These are phyloP conservation scores for Aspergillus latus DNA, from an alignment of 2,329 filamentous ascomycete species.

Conservation along the genomic window DNA sequence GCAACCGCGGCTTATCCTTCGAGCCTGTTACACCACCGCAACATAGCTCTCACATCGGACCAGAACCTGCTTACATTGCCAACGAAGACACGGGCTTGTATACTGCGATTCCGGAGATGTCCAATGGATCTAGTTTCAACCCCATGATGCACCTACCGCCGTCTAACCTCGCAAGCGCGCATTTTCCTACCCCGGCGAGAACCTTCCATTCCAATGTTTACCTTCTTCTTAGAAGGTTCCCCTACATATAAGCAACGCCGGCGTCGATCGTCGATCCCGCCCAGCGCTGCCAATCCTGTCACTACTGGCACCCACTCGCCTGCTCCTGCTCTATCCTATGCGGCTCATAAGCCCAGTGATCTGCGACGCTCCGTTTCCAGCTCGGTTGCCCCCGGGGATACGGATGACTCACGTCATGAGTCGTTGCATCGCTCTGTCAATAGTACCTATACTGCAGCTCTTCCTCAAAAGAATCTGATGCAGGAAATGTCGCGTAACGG, in stretches of 20 bases:
- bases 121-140: conserved; percentile 72
- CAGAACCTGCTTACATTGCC: conserved; percentile 94
- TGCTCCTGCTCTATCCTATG: conserved; percentile 50
- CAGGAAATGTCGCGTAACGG: conserved; percentile 80
- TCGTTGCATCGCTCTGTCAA: conserved; percentile 76
- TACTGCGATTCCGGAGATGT: conserved; percentile 86
- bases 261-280: conserved; percentile 87
- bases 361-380: conserved; percentile 85
- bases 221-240: conserved; percentile 94
- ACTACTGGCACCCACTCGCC: conserved; percentile 55
- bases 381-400: conserved; percentile 79
- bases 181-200: conserved; percentile 71
- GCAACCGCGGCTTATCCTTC: conserved; percentile 91
- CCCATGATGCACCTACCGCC: conserved; percentile 88
- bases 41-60: conserved; percentile 74
- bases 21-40: conserved; percentile 96
- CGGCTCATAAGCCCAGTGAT: conserved; percentile 79
- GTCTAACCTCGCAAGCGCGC: conserved; percentile 75
- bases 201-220: conserved; percentile 76
- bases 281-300: conserved; percentile 71
- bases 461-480: conserved; percentile 76
- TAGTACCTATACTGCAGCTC: conserved; percentile 62
- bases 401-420: conserved; percentile 74
- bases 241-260: conserved; percentile 98
- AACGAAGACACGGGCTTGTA: conserved; percentile 97